Conservation (phyloP, 169 alveolate species). For the Eimeria zaria region DNA sequence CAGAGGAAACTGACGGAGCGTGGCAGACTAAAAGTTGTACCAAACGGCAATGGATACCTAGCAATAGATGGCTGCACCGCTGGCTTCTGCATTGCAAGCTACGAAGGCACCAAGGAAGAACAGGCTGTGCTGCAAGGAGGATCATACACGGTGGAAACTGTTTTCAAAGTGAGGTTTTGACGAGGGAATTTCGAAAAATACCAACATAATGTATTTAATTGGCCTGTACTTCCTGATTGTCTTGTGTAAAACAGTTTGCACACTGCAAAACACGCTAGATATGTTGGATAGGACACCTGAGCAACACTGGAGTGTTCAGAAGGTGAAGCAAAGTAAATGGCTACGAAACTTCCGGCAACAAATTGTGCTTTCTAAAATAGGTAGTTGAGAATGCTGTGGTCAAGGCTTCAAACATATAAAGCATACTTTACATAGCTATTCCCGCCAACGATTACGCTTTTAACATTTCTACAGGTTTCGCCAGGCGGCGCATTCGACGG, state of each 20-base stretch:
- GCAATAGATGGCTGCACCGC: conserved; percentile 68
- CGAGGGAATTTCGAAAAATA: background rate
- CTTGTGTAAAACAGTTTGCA: background rate
- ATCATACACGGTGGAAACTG: conserved; percentile 39
- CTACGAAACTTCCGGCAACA: background rate
- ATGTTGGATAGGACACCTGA: background rate
- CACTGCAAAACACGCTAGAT: background rate
- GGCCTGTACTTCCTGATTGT: background rate
- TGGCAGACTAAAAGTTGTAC: conserved; percentile 8
- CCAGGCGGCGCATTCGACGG: conserved; percentile 83
- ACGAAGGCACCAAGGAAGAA: conserved; percentile 80
- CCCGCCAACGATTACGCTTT: background rate
- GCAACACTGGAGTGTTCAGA: background rate
- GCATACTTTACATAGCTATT: background rate
- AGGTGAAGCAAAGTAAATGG: background rate
- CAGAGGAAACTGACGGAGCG: conserved; percentile 78
- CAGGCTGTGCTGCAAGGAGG: conserved; percentile 55
- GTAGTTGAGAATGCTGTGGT: background rate
- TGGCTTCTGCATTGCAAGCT: conserved; percentile 82
- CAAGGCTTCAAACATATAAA: background rate
- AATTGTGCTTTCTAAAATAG: background rate
- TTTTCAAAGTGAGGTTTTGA: conserved; percentile 17
- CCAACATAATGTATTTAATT: background rate
- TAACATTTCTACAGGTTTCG: conserved; percentile 12
- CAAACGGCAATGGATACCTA: conserved; percentile 40